phyloP scores from a whole-genome alignment of 768 basidiomycete genomes.

The Agaricus subrufescens region DNA sequence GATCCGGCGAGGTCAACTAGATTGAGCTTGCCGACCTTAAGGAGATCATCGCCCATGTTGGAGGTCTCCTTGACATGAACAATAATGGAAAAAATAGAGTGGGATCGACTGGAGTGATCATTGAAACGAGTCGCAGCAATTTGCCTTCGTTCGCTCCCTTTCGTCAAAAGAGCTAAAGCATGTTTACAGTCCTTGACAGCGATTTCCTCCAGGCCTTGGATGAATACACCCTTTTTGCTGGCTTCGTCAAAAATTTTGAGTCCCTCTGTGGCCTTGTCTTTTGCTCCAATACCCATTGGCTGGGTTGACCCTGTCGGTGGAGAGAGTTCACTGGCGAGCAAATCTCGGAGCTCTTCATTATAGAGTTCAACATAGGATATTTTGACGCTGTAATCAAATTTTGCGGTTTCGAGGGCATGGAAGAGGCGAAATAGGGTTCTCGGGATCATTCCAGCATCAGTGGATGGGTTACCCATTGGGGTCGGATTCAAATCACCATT shows the following conservation, averaged over 20 bases:
- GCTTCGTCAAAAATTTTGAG: slow-evolving; percentile 94
- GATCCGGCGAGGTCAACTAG: slow-evolving; percentile 97
- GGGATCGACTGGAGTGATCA: slow-evolving; percentile 94
- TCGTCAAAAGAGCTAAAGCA: slow-evolving; percentile 78
- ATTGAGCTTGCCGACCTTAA: slow-evolving; percentile 93
- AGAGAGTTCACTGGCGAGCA: slow-evolving; percentile 75
- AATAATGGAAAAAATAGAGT: slow-evolving; percentile 96
- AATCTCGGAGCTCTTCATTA: slow-evolving; percentile 96
- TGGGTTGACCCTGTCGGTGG: slow-evolving; percentile 64
- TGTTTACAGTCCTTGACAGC: slow-evolving; percentile 78
- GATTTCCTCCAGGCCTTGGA: slow-evolving; percentile 92
- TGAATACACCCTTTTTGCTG: slow-evolving; percentile 74
- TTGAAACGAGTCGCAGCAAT: slow-evolving; percentile 97
- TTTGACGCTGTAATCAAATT: slow-evolving; percentile 85
- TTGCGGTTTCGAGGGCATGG: slow-evolving; percentile 73
- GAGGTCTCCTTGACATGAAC: slow-evolving; percentile 87
- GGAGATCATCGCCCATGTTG: slow-evolving; percentile 75
- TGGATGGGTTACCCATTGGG: slow-evolving; percentile 81
- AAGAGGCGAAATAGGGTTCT: slow-evolving; percentile 90
- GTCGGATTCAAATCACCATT: slow-evolving; percentile 87
- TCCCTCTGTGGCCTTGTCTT: slow-evolving; percentile 47
- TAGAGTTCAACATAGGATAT: slow-evolving; percentile 94
- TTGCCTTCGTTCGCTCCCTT: slow-evolving; percentile 88
- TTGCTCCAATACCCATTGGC: slow-evolving; percentile 71
- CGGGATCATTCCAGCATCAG: slow-evolving; percentile 93